Conservation (phyloP, 805 yeast genomes). For the Saccharomycopsis vini region DNA sequence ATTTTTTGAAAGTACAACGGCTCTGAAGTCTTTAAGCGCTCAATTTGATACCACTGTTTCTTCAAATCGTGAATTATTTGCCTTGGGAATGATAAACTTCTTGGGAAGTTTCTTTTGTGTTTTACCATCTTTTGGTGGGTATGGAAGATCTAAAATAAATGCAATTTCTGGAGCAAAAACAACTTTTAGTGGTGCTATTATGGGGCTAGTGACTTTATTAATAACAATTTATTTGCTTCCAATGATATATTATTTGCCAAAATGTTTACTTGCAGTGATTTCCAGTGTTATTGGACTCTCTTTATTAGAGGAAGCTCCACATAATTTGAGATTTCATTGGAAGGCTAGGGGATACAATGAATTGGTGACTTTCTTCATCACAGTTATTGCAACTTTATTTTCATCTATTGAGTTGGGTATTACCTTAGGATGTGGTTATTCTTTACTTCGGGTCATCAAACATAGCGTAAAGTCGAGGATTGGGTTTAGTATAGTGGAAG, state of each 20-base stretch:
- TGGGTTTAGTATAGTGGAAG: constrained; percentile 66
- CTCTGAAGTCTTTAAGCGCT: constrained; percentile 77
- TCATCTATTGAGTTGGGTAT: constrained; percentile 87
- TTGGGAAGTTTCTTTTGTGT: constrained; percentile 49
- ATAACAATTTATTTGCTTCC: constrained; percentile 54
- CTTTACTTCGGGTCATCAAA: constrained; percentile 67
- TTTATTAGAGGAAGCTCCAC: constrained; percentile 76
- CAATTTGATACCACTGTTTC: constrained; percentile 64
- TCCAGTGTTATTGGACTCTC: constrained; percentile 64
- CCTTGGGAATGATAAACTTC: constrained; percentile 71
- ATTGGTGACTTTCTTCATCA: constrained; percentile 55
- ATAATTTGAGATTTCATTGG: constrained; percentile 66
- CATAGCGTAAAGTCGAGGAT: constrained; percentile 77
- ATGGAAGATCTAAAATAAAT: constrained; percentile 86
- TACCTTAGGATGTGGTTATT: constrained; percentile 75
- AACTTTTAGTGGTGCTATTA: constrained; percentile 71
- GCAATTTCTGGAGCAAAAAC: constrained; percentile 82
- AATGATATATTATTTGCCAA: constrained; percentile 64
- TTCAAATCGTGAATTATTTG: constrained; percentile 84
- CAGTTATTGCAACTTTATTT: constrained; percentile 53
- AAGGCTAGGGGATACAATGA: constrained; percentile 70
- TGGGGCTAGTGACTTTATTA: constrained; percentile 67
- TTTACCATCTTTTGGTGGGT: constrained; percentile 91
- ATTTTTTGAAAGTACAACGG: constrained; percentile 88
- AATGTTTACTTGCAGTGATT: constrained; percentile 70